Conservation (phyloP, 2,329 filamentous ascomycete genomes). For the Ophiobolus disseminans region DNA sequence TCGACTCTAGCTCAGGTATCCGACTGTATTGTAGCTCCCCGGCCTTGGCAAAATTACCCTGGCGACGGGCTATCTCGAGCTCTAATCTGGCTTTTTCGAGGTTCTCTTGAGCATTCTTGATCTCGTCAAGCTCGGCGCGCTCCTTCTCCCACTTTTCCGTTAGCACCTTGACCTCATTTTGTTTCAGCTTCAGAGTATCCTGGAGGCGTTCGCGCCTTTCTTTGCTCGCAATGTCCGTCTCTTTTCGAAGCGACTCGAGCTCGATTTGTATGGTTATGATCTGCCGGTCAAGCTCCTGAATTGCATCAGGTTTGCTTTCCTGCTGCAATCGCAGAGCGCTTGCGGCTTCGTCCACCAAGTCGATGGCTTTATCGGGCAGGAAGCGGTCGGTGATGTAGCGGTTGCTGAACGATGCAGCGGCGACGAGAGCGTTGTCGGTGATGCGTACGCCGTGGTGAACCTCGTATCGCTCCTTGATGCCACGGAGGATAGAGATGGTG, state of each 20-base stretch:
- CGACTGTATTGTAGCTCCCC: conserved; percentile 87
- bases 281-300: conserved; percentile 88
- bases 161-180: conserved; percentile 76
- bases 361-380: conserved; percentile 95
- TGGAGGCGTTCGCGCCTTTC: conserved; percentile 89
- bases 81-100: conserved; percentile 85
- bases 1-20: conserved; percentile 81
- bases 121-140: conserved; percentile 79
- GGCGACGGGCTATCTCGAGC: conserved; percentile 83
- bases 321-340: conserved; percentile 90
- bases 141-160: conserved; percentile 91
- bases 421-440: conserved; percentile 88
- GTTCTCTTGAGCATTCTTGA: conserved; percentile 88
- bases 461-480: conserved; percentile 97
- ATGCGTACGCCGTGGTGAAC: conserved; percentile 97
- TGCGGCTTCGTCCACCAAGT: conserved; percentile 94
- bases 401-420: conserved; percentile 90
- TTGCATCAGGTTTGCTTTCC: conserved; percentile 95
- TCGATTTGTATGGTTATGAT: conserved; percentile 99
- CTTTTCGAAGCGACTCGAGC: conserved; percentile 90
- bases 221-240: conserved; percentile 86
- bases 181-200: conserved; percentile 74
- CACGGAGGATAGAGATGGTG: conserved; percentile 92
- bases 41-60: conserved; percentile 88
- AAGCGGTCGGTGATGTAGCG: conserved; percentile 97